Evolutionary conservation across 805 yeast species (phyloP), one percentile per base, ranked within the genome.

Genomic region (Lipomyces yamanashiensis): DNA sequence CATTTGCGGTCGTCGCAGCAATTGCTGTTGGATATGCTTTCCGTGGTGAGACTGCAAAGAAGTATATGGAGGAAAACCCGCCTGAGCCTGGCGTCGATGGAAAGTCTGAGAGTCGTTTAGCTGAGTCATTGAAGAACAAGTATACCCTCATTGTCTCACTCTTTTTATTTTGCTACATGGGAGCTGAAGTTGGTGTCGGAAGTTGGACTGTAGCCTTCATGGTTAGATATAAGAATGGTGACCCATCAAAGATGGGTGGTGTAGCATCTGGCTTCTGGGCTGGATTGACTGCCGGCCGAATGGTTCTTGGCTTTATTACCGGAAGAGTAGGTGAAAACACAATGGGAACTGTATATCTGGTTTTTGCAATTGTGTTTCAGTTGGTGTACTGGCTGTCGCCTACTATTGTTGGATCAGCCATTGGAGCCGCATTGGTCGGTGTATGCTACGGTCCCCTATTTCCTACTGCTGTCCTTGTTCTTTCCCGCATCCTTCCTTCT

Each of bases 201-300:
- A 87, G 90, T 1, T 88, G 92, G 92, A 76, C 85, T 19, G 85
- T 85, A 53, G 84, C 90, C 2, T 88, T 82, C 70, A 74, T 88
- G 60, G 77, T 85, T 48, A 82, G 80, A 33, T 82, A 85, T 58
- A 81, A 88, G 62, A 74, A 79, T 15, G 85, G 85, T 17, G 76
- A 78, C 54, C 77, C 77, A 39, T 69, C 77, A 0, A 72, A 77
- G 21, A 82, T 85, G 71, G 88, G 91, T 8, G 86, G 84, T 70
- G 84, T 87, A 13, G 85, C 88, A 0, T 82, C 90, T 5, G 87
- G 89, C 15, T 87, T 82, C 71, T 88, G 92, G 92, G 81, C 82
- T 28, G 93, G 93, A 0, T 73, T 88, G 21, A 85, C 92, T 0
- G 64, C 81, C 15, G 93, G 93, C 0, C 77, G 93, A 64, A 74